Conservation (phyloP, 73 alveolate genomes). For the Effrenium voratum region DNA sequence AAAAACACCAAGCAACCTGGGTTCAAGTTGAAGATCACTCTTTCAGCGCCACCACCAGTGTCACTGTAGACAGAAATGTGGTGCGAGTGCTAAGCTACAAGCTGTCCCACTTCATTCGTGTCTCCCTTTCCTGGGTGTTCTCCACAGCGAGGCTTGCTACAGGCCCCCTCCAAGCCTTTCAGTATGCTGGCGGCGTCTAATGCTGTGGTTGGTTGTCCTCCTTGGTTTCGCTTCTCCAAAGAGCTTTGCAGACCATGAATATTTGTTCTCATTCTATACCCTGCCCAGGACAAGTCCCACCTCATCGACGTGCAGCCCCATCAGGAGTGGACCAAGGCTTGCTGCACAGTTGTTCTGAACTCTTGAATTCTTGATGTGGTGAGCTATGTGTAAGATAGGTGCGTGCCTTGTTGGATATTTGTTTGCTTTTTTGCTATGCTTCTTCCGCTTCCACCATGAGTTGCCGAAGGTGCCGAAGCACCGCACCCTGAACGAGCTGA, state of each 20-base stretch:
- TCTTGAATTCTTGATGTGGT: not conserved
- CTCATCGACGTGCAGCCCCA: slow-evolving; percentile 56
- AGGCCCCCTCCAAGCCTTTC: not conserved
- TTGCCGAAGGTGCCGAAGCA: slow-evolving; percentile 72
- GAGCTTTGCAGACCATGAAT: too few relatives aligned
- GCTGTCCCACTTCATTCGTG: too few relatives aligned
- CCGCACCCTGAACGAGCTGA: slow-evolving; percentile 70
- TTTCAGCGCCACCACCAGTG: too few relatives aligned
- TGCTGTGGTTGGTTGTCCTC: not conserved
- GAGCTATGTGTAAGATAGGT: not conserved
- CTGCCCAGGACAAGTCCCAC: slow-evolving; percentile 55
- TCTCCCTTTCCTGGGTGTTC: not conserved
- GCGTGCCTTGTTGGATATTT: not conserved
- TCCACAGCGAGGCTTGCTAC: not conserved
- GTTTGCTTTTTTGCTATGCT: not conserved
- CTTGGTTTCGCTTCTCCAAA: not conserved
- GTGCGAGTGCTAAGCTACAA: too few relatives aligned
- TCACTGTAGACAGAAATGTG: too few relatives aligned
- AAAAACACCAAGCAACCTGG: too few relatives aligned
- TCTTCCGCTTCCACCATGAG: not conserved
- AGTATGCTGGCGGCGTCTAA: not conserved
- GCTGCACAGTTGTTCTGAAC: not conserved
- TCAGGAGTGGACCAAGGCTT: slow-evolving; percentile 58
- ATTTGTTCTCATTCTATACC: too few relatives aligned
- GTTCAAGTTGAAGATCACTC: too few relatives aligned